Base-by-base conservation (phyloP, 1,139 yeast species). In the Debaryomyces nepalensis region DNA sequence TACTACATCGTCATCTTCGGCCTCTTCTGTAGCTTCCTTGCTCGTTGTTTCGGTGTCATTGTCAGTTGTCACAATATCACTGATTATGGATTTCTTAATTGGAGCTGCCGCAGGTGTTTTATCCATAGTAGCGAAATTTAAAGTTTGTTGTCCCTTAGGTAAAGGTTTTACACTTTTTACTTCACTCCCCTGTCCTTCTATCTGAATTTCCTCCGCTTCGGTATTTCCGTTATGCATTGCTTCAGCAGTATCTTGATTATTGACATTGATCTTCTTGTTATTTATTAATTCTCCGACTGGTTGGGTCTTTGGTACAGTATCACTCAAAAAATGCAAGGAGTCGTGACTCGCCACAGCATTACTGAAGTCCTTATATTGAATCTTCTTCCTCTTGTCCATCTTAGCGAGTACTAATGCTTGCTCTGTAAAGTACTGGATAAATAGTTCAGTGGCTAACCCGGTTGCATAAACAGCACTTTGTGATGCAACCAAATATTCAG, bases 371-470 rank as follows among this genome's bases (percentile, higher is more conserved):
- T 79, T 78, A 61, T 90, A 90, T 39, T 73, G 75, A 19, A 88
- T 66, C 52, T 84, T 84, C 67, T 85, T 84, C 41, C 95, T 71
- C 50, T 82, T 81, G 26, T 83, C 89, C 43, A 82, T 71, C 51
- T 82, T 79, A 14, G 96, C 87, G 36, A 77, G 69, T 42, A 86
- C 68, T 21, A 84, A 68, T 0, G 96, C 93, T 54, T 88, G 95
- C 60, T 87, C 95, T 0, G 90, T 79, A 42, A 91, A 70, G 53
- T 86, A 81, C 61, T 86, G 88, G 11, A 90, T 77, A 61, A 91
- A 91, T 39, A 88, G 66, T 56, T 91, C 97, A 0, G 97, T 85
- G 4, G 97, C 96, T 36, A 87, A 79, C 0, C 95, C 95, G 2
- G 93, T 76, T 10, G 96, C 84, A 54, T 84, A 87, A 10, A 87